Evolutionary conservation across 2,329 filamentous ascomycete genomes (phyloP).

Genomic region (Ophiostoma montium): DNA sequence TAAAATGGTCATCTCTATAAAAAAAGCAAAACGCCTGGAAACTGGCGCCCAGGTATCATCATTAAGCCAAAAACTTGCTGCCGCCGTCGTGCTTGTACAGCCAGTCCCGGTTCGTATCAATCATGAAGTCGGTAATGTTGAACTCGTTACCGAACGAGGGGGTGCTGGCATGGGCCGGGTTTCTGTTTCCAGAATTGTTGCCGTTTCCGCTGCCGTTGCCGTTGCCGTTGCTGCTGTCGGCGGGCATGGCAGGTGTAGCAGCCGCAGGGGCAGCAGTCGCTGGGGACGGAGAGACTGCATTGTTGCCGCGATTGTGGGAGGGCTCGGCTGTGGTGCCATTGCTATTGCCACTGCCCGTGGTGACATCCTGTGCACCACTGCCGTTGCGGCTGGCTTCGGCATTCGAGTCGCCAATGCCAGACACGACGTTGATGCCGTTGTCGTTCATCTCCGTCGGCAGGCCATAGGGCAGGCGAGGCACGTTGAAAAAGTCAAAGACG

Average conservation of each 20-base stretch:
- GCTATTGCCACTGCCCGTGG: neutral
- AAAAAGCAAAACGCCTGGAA: neutral
- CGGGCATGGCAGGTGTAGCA: neutral
- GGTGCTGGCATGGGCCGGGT: slow-evolving; percentile 3
- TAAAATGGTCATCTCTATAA: neutral
- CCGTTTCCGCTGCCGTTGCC: neutral
- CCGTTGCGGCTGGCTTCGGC: slow-evolving; percentile 4
- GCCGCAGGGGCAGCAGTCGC: neutral
- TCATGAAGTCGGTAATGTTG: slow-evolving; percentile 67
- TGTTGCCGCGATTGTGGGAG: neutral
- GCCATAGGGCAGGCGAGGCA: slow-evolving; percentile 53
- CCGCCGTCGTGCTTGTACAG: slow-evolving; percentile 33
- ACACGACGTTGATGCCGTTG: slow-evolving; percentile 3
- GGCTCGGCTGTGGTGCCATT: neutral
- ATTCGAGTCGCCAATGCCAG: neutral
- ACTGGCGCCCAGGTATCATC: neutral
- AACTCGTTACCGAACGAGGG: slow-evolving; percentile 42
- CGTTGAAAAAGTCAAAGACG: slow-evolving; percentile 90
- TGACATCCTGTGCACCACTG: neutral
- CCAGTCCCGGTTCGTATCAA: slow-evolving; percentile 62
- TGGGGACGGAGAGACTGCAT: neutral
- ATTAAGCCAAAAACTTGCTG: slow-evolving; percentile 4
- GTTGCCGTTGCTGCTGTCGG: neutral
- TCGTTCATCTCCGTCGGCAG: slow-evolving; percentile 16
- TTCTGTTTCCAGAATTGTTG: slow-evolving; percentile 7